Conservation (phyloP, 1,284 basidiomycete genomes). For the Trametes sp. region DNA sequence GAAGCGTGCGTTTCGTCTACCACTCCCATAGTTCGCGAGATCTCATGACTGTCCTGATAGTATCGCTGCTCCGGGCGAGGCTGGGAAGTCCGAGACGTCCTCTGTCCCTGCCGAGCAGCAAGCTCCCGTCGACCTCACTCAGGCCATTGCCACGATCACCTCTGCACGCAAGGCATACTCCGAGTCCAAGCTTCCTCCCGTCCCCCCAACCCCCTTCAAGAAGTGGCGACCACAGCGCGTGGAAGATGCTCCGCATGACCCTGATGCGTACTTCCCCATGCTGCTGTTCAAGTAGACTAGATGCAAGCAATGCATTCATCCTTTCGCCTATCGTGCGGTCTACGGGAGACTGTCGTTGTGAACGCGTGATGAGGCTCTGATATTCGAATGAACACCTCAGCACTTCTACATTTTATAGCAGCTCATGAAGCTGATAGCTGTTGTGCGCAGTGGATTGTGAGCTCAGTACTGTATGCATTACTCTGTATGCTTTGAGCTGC, state of each 20-base stretch:
- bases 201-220: conserved; percentile 67
- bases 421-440: no score
- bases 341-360: neutral
- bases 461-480: no score
- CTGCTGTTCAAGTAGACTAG: conserved; percentile 71
- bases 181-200: conserved; percentile 75
- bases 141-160: conserved; percentile 73
- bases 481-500: no score
- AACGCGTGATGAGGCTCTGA: neutral
- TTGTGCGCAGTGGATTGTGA: no score
- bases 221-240: conserved; percentile 75
- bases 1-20: conserved; percentile 59
- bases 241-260: conserved; percentile 79
- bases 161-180: conserved; percentile 69
- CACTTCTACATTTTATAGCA: no score
- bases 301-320: conserved; percentile 15
- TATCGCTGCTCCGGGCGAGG: conserved; percentile 59
- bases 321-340: neutral
- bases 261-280: conserved; percentile 88
- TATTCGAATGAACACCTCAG: no score
- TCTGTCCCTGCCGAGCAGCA: conserved; percentile 56
- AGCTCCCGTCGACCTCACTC: conserved; percentile 64
- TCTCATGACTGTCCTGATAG: conserved; percentile 44
- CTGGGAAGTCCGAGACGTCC: conserved; percentile 49
- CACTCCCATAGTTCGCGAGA: conserved; percentile 1